Conservation (phyloP, 2,329 filamentous ascomycete genomes). For the Phyllosticta paracitricarpa region DNA sequence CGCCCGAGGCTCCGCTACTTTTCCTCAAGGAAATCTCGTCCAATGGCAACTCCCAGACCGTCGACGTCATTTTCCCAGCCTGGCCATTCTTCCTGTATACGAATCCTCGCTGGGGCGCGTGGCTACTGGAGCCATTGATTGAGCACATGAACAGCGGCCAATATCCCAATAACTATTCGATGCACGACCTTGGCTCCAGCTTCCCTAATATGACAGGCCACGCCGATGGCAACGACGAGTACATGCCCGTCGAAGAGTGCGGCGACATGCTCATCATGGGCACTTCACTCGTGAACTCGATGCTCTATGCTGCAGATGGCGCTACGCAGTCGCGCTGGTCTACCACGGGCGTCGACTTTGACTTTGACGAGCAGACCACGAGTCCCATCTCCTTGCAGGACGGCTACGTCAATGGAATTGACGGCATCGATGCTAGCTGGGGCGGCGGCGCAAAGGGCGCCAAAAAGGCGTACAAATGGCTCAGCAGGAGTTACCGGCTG, state of each 20-base stretch:
- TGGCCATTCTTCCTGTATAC: slow-evolving; percentile 84
- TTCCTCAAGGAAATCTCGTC: slow-evolving; percentile 83
- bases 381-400: slow-evolving; percentile 41
- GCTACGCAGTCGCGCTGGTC: slow-evolving; percentile 51
- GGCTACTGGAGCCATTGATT: slow-evolving; percentile 67
- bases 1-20: slow-evolving; percentile 59
- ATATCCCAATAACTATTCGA: slow-evolving; percentile 72
- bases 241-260: slow-evolving; percentile 69
- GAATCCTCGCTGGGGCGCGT: slow-evolving; percentile 70
- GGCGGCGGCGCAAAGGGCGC: slow-evolving; percentile 44
- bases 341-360: slow-evolving; percentile 25
- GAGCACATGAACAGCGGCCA: slow-evolving; percentile 75
- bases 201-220: slow-evolving; percentile 73
- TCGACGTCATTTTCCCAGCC: slow-evolving; percentile 78
- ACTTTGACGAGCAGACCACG: slow-evolving; percentile 17
- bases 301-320: slow-evolving; percentile 51
- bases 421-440: slow-evolving; percentile 53
- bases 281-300: slow-evolving; percentile 63
- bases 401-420: slow-evolving; percentile 40
- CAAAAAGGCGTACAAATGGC: slow-evolving; percentile 52
- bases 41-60: slow-evolving; percentile 75
- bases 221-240: slow-evolving; percentile 59
- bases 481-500: slow-evolving; percentile 58
- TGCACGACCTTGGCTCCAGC: slow-evolving; percentile 64
- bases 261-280: slow-evolving; percentile 80